Conservation (phyloP, 2,329 filamentous ascomycete species). For the Didymella exigua region DNA sequence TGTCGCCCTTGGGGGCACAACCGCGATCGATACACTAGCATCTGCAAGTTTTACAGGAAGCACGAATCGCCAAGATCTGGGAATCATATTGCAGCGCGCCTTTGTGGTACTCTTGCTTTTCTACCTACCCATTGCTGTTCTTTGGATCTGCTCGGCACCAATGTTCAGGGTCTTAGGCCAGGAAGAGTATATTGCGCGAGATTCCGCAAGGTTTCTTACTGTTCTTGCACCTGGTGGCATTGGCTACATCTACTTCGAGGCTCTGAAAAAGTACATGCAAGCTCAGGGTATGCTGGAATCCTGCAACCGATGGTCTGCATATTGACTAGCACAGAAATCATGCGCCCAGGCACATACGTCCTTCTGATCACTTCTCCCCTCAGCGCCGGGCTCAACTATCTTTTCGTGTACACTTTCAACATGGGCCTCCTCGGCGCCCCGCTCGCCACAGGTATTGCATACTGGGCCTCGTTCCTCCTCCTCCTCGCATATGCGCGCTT, state of each 20-base stretch:
- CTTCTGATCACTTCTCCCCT: slow-evolving; percentile 65
- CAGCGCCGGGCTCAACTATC: slow-evolving; percentile 63
- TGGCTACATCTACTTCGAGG: slow-evolving; percentile 87
- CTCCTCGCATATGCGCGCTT: slow-evolving; percentile 76
- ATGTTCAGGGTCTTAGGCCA: slow-evolving; percentile 78
- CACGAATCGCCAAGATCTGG: slow-evolving; percentile 77
- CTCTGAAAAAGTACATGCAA: slow-evolving; percentile 68
- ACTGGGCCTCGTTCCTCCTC: slow-evolving; percentile 82
- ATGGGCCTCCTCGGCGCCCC: slow-evolving; percentile 80
- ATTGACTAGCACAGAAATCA: slow-evolving; percentile 56
- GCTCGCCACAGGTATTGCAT: slow-evolving; percentile 80
- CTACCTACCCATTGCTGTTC: slow-evolving; percentile 72
- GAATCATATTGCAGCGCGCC: slow-evolving; percentile 76
- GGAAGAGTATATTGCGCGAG: slow-evolving; percentile 74
- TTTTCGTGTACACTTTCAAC: slow-evolving; percentile 74
- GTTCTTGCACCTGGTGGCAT: slow-evolving; percentile 79
- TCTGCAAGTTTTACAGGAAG: slow-evolving; percentile 83
- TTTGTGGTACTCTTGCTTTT: slow-evolving; percentile 74
- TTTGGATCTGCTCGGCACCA: slow-evolving; percentile 78
- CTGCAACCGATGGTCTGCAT: neutral
- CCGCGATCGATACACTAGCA: slow-evolving; percentile 82
- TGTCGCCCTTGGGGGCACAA: slow-evolving; percentile 83
- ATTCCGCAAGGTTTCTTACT: slow-evolving; percentile 74
- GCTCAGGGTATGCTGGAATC: slow-evolving; percentile 55
- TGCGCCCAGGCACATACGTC: slow-evolving; percentile 68